phyloP scores from a whole-genome alignment of 2,329 filamentous ascomycete species.

The Xylaria sp. region DNA sequence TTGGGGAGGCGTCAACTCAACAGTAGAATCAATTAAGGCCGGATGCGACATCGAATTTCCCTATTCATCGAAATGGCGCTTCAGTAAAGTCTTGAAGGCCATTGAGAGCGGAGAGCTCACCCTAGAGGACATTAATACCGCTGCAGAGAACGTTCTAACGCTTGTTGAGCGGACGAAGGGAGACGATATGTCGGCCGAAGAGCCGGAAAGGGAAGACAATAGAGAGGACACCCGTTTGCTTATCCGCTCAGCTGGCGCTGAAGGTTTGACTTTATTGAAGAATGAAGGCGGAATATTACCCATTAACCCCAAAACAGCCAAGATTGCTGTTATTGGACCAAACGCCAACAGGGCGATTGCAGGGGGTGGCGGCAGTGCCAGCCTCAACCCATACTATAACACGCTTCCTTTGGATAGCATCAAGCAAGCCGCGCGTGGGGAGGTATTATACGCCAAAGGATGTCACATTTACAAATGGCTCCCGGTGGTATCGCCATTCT shows the following conservation, averaged over 20 bases:
- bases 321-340: conserved; percentile 73
- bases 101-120: conserved; percentile 61
- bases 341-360: conserved; percentile 75
- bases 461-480: conserved; percentile 75
- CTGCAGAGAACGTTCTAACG: conserved; percentile 70
- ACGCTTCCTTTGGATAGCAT: conserved; percentile 74
- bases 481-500: conserved; percentile 70
- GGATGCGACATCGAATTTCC: conserved; percentile 71
- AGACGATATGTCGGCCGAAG: conserved; percentile 66
- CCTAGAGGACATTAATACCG: conserved; percentile 63
- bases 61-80: conserved; percentile 64
- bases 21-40: conserved; percentile 64
- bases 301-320: conserved; percentile 64
- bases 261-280: conserved; percentile 73
- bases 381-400: conserved; percentile 75
- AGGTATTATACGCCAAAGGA: conserved; percentile 70
- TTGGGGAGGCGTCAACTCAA: conserved; percentile 69
- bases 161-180: conserved; percentile 71
- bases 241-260: conserved; percentile 69
- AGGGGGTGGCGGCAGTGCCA: conserved; percentile 75
- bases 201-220: conserved; percentile 68
- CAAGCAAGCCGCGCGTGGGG: conserved; percentile 62
- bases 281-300: conserved; percentile 70
- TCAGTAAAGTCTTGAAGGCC: conserved; percentile 67
- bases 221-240: conserved; percentile 67